Percentiles rank a stretch among this genome's conserved stretches.
phyloP scores from a whole-genome alignment of 2,329 filamentous ascomycete species.

The Nannizziopsis barbatae region DNA sequence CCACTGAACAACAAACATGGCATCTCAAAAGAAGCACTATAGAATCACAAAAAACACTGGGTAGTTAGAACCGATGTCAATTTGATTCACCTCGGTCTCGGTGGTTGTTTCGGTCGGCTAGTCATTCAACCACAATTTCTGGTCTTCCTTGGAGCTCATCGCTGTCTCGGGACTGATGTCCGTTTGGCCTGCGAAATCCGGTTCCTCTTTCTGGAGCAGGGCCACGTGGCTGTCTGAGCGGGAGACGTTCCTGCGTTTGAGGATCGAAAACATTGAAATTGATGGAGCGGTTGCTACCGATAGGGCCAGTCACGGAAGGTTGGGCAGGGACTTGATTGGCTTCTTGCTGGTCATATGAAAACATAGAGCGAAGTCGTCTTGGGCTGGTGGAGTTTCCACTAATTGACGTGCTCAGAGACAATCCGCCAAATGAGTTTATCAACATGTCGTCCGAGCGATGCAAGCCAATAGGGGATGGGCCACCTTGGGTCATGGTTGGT shows the following conservation, averaged over 20 bases:
- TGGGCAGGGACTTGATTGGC: conserved; percentile 34
- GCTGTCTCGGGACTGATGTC: conserved; percentile 51
- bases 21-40: conserved; percentile 30
- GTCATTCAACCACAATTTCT: conserved; percentile 54
- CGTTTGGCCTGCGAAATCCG: conserved; percentile 50
- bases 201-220: conserved; percentile 50
- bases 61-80: conserved; percentile 20
- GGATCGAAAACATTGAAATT: conserved; percentile 47
- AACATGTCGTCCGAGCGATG: conserved; percentile 48
- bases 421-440: conserved; percentile 51
- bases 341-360: conserved; percentile 48
- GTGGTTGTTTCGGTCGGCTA: conserved; percentile 15
- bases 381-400: conserved; percentile 44
- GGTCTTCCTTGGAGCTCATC: conserved; percentile 51
- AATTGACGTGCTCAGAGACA: conserved; percentile 45
- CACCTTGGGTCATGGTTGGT: conserved; percentile 53
- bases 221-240: conserved; percentile 51
- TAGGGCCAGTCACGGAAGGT: conserved; percentile 42
- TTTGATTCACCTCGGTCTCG: conserved; percentile 16
- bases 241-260: conserved; percentile 42
- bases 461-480: conserved; percentile 36
- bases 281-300: conserved; percentile 54
- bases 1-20: conserved; percentile 33
- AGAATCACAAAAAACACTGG: conserved; percentile 26
- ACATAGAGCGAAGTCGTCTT: conserved; percentile 48